Evolutionary conservation across 2,329 filamentous ascomycete genomes (phyloP).

Genomic region (Pseudocercospora pini-densiflorae): DNA sequence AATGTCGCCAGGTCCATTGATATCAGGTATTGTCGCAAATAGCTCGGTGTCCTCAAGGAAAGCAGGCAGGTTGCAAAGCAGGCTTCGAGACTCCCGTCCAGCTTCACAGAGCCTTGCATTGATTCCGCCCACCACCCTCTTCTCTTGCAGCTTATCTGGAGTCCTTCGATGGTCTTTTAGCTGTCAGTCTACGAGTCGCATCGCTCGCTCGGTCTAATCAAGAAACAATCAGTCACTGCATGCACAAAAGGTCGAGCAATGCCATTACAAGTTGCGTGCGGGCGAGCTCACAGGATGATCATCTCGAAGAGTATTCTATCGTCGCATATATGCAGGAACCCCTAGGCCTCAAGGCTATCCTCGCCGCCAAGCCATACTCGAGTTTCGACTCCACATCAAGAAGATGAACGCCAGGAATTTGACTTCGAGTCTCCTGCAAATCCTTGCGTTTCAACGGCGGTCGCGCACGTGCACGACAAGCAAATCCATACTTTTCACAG

Average conservation of each 20-base stretch:
- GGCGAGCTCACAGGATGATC: neutral
- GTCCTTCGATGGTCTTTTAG: neutral
- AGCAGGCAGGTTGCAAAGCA: neutral
- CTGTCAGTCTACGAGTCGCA: neutral
- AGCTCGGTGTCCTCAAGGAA: neutral
- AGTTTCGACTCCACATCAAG: neutral
- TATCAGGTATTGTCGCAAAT: neutral
- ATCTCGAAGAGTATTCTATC: neutral
- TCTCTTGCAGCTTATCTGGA: neutral
- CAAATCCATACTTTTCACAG: neutral
- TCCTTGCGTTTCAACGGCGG: neutral
- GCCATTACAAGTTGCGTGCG: neutral
- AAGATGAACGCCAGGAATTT: constrained; percentile 3
- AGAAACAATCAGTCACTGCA: neutral
- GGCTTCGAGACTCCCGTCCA: neutral
- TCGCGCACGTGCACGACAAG: neutral
- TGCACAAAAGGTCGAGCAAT: neutral
- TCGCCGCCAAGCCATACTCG: neutral
- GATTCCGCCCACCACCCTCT: neutral
- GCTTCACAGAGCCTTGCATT: neutral
- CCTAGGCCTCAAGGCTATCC: neutral
- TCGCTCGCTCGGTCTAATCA: neutral
- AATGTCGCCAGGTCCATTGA: neutral
- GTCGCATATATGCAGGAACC: neutral
- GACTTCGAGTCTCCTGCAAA: constrained; percentile 3